Base-by-base conservation (phyloP, 345 rosid genomes). In the Eucalyptus cladocalyx region DNA sequence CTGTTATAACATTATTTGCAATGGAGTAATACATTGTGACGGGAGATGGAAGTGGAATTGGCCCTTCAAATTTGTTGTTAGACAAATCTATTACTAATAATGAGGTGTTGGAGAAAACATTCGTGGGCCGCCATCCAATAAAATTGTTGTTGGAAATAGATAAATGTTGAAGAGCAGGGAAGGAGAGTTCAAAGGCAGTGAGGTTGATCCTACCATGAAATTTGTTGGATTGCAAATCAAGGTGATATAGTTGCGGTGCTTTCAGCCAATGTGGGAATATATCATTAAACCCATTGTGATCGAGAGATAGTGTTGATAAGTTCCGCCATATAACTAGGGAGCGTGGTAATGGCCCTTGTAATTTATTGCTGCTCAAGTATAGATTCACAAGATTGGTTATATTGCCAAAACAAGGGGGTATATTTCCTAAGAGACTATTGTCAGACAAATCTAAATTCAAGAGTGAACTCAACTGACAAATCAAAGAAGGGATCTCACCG, bases 281-380 rank as follows among this genome's bases (percentile, higher is more conserved):
- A 53, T 53, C 58, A 53, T 21, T 3, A 3, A 53, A 53, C 58
- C 0, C 1, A 0, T 53, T 53, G 26, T 19, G 58, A 53, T 26
- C 0, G 0, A 53, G 5, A 53, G 0, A 0, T 53, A 53, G 24
- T 8, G 0, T 0, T 3, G 4, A 1, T 18, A 53, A 53, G 4
- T 53, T 53, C 0, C 1, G 10, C 5, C 69, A 72, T 19, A 53
- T 87, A 9, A 42, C 26, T 5, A 85, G 16, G n/a, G 24, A 85
- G 1, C 14, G 69, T 0, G 87, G 87, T 15, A 89, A 28, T 51
- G 53, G 2, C 30, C 90, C 90, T 5, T 30, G 50, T 26, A 86
- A 49, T 16, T 67, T 62, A 19, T 89, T 89, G 40, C 6, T 9
- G 4, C 1, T 16, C 17, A 89, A 17, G 56, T 47, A 2, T 5